Evolutionary conservation across 2,329 filamentous ascomycete genomes (phyloP), one percentile per base, ranked within the genome.

Genomic region (Ophiostoma tasmaniense): DNA sequence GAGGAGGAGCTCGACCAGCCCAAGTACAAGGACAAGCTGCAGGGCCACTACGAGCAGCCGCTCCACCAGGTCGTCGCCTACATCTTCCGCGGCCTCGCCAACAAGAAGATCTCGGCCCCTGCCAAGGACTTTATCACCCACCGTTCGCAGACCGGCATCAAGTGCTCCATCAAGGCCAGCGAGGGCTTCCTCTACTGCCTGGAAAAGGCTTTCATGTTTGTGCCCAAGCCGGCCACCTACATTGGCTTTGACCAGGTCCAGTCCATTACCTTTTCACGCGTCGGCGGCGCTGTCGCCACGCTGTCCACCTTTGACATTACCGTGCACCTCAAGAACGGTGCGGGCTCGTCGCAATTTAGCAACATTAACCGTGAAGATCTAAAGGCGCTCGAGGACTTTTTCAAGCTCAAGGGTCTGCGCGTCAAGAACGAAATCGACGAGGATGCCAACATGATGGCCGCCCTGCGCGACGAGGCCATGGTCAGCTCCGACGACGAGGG

Each of bases 91-190:
- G 95, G 95, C 17, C 82, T 99, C 64, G 93, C 93, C 25, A 93
- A 93, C 75, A 98, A 97, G 86, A 96, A 96, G 81, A 90, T 99
- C 71, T 93, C 93, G 35, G 91, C 91, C 71, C 95, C 95, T 1
- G 95, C 93, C 65, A 94, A 94, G 79, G 93, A 97, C 79, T 99
- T 99, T 80, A 85, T 89, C 77, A 96, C 89, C 83, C 95, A 98
- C 80, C 93, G 97, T 77, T 88, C 90, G 75, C 93, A 97, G 79
- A 92, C 89, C 74, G 95, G 95, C 70, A 96, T 99, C 80, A 99
- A 99, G 81, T 99, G 95, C 80, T 96, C 93, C n/a, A 97, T 99
- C 87, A 99, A 99, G 81, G 96, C 96, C 68, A 97, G 96, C 79
- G 95, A 99, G 81, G 95, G 96, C 71, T 93, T 97, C 77, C 83